Evolutionary conservation across 805 yeast genomes (phyloP).

Genomic region (Teunomyces atbi): DNA sequence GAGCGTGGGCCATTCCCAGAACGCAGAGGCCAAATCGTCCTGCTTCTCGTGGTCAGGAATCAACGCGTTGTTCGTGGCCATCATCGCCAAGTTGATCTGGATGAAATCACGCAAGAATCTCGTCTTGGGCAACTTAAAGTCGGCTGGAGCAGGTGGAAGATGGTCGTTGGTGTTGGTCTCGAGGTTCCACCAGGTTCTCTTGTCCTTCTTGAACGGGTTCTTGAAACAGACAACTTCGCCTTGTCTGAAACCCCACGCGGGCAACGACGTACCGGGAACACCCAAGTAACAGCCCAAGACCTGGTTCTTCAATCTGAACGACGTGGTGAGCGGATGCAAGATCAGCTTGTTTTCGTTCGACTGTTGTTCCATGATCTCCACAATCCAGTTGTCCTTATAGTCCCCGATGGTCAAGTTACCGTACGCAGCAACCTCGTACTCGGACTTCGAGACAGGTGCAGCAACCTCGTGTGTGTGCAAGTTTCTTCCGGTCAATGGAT

Average conservation of each 20-base stretch:
- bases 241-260: constrained; percentile 98
- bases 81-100: constrained; percentile 78
- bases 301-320: constrained; percentile 71
- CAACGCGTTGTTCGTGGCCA: constrained; percentile 81
- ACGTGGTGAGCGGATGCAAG: constrained; percentile 79
- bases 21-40: constrained; percentile 67
- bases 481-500: constrained; percentile 60
- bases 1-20: constrained; percentile 91
- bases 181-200: constrained; percentile 86
- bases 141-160: constrained; percentile 59
- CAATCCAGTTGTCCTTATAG: constrained; percentile 70
- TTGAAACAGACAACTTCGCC: constrained; percentile 88
- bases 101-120: constrained; percentile 74
- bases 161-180: constrained; percentile 64
- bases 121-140: constrained; percentile 69
- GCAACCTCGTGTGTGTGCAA: constrained; percentile 68
- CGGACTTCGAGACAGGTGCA: constrained; percentile 57
- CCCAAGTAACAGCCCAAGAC: constrained; percentile 80
- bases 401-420: constrained; percentile 68
- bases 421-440: constrained; percentile 69
- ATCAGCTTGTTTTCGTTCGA: constrained; percentile 50
- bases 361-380: constrained; percentile 64
- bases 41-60: constrained; percentile 75
- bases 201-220: constrained; percentile 67
- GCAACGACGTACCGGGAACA: constrained; percentile 77